Base-by-base conservation (phyloP, 768 basidiomycete genomes). In the Lactarius psammicola region DNA sequence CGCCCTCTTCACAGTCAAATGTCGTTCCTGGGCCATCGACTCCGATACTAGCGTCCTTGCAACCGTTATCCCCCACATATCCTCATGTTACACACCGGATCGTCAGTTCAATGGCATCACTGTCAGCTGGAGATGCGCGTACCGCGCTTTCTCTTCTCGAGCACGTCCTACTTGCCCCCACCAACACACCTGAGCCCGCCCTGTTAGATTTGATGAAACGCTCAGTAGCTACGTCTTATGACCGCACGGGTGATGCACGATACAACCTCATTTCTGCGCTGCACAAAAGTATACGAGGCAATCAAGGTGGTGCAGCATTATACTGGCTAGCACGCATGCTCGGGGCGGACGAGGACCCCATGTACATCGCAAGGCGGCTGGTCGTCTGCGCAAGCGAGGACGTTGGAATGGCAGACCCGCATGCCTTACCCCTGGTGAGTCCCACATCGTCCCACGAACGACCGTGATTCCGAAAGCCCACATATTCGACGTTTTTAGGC, bases 311-410 rank as follows among this genome's bases (percentile, higher is more conserved):
- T 70, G 93, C 91, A 0, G 92, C 92, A 8, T 77, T 94, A 80
- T 94, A 94, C 74, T 95, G 92, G 91, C 80, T 95, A 18, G 92
- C 92, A 15, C 83, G 90, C 55, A 92, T 93, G 91, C 78, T 93
- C 34, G 82, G 78, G 34, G 87, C 84, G 33, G 90, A 89, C 20
- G 90, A 93, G 74, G 93, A 95, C 75, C 90, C 93, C 4, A 71
- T 92, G 61, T 94, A 84, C 72, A 82, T 94, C 66, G 88, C 86
- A 10, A 80, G 90, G 42, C 80, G 90, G 59, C 82, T 92, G 78
- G 81, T 90, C 9, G 88, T 93, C 13, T 86, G 89, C 69, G 92
- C 93, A 3, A 90, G 89, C 67, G 93, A 95, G 74, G 93, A 95
- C 73, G 83, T 95, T 42, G 92, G 93, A 0, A 77, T 92, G 15